phyloP scores from a whole-genome alignment of 2,329 filamentous ascomycete genomes.

The Colletotrichum sp. region DNA sequence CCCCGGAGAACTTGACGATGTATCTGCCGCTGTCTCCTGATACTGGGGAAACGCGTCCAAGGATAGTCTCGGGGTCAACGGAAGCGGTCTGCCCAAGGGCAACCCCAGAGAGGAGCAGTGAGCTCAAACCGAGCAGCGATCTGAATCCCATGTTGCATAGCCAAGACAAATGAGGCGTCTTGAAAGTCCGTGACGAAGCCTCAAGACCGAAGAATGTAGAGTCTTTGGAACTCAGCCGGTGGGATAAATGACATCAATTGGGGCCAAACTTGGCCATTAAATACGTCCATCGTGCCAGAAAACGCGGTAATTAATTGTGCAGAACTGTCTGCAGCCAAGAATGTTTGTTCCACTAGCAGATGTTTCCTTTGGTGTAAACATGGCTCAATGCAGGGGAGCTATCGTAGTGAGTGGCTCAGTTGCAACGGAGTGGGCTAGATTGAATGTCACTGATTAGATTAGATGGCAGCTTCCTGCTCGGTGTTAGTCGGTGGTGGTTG shows the following conservation, averaged over 20 bases:
- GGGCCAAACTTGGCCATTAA: neutral
- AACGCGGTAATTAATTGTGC: neutral
- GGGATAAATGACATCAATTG: neutral
- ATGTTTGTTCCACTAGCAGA: neutral
- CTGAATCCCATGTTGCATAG: neutral
- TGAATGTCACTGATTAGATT: neutral
- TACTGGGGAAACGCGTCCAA: neutral
- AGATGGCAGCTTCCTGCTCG: conserved; percentile 3
- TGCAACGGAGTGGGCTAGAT: neutral
- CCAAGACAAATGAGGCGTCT: neutral
- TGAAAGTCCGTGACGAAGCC: neutral
- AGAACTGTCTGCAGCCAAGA: neutral
- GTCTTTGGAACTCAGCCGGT: neutral
- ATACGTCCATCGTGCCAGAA: neutral
- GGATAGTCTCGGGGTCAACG: neutral
- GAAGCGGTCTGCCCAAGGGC: neutral
- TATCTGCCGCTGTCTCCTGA: neutral
- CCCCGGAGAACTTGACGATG: neutral
- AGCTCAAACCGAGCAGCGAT: neutral
- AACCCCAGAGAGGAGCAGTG: neutral
- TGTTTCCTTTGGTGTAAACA: neutral
- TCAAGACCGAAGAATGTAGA: neutral
- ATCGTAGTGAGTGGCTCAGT: neutral
- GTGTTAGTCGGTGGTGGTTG: neutral
- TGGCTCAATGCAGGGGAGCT: neutral